Conservation (phyloP, 2,329 filamentous ascomycete genomes). For the Clarireedia sp. region DNA sequence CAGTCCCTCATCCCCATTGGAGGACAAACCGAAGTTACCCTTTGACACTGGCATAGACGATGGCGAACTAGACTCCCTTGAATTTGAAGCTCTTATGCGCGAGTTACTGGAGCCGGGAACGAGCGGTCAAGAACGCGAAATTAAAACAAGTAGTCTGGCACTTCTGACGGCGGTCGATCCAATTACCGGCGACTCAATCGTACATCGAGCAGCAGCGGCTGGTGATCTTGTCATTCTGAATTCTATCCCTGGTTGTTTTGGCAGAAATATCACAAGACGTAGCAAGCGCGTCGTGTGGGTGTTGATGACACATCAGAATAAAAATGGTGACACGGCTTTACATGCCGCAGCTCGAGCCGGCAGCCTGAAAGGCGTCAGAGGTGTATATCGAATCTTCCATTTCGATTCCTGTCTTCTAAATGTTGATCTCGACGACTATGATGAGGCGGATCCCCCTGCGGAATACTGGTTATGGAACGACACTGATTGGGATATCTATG, state of each 20-base stretch:
- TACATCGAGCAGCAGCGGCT: conserved; percentile 7
- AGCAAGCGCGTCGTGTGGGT: not conserved
- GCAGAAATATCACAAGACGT: not conserved
- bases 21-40: too few species aligned
- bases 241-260: not conserved
- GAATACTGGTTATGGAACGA: not conserved
- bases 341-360: conserved; percentile 2
- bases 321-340: conserved; percentile 2
- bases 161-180: not conserved
- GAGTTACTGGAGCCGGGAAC: too few species aligned
- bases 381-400: not conserved
- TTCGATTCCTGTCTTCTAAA: not conserved
- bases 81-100: too few species aligned
- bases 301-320: not conserved
- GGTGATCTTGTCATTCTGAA: not conserved
- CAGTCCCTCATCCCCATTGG: too few species aligned
- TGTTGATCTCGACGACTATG: not conserved
- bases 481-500: not conserved
- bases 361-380: conserved; percentile 1
- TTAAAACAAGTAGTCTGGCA: not conserved
- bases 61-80: too few species aligned
- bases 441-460: not conserved
- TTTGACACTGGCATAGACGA: too few species aligned
- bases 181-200: not conserved
- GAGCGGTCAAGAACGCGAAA: not conserved